Evolutionary conservation across 2,329 filamentous ascomycete genomes (phyloP).

Genomic region (Colletotrichum sidae): DNA sequence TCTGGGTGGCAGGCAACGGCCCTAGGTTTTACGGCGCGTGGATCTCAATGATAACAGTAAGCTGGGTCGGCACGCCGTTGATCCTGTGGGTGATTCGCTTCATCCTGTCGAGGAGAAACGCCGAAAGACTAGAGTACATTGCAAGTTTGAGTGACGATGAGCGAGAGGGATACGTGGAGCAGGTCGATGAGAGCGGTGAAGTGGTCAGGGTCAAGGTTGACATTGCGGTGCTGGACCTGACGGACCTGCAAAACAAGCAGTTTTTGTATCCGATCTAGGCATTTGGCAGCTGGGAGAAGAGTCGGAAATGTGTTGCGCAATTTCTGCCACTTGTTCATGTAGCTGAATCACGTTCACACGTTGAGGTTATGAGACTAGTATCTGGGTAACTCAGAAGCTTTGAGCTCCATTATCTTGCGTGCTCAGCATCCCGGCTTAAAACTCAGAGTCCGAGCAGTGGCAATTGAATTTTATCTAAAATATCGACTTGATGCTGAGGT

Average conservation of each 20-base stretch:
- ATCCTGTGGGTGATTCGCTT: conserved; percentile 48
- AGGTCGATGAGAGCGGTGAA: conserved; percentile 47
- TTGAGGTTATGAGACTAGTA: too few species aligned
- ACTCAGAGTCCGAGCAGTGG: too few species aligned
- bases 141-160: conserved; percentile 40
- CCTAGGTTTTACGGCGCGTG: conserved; percentile 49
- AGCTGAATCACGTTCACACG: too few species aligned
- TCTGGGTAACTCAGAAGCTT: too few species aligned
- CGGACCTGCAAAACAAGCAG: conserved; percentile 52
- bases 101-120: conserved; percentile 47
- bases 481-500: background rate
- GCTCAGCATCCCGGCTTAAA: too few species aligned
- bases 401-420: too few species aligned
- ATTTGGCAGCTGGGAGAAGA: too few species aligned
- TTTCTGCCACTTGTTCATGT: too few species aligned
- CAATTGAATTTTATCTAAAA: too few species aligned
- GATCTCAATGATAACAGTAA: conserved; percentile 46
- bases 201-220: conserved; percentile 47
- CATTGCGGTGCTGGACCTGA: conserved; percentile 51
- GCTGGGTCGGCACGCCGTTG: conserved; percentile 50
- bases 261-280: conserved; percentile 48
- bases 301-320: too few species aligned
- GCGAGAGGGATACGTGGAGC: conserved; percentile 41
- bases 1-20: conserved; percentile 45
- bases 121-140: conserved; percentile 45